phyloP scores from a whole-genome alignment of 2,329 filamentous ascomycete genomes.

The Aspergillus vadensis region DNA sequence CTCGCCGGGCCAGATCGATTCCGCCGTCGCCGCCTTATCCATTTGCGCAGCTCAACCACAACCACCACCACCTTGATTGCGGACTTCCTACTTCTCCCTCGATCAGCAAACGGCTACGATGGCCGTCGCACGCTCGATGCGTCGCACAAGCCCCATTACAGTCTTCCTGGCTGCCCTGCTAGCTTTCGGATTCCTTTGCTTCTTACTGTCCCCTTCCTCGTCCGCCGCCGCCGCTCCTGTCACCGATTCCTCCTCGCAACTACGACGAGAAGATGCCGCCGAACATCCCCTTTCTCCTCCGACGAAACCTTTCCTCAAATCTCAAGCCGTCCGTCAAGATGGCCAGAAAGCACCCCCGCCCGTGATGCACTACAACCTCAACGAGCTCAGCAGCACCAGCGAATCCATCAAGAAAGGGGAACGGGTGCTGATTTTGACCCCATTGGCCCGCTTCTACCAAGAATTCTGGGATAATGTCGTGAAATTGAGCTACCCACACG shows the following conservation, averaged over 20 bases:
- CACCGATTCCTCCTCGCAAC: slow-evolving; percentile 49
- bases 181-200: slow-evolving; percentile 67
- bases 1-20: slow-evolving; percentile 1
- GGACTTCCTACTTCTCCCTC: slow-evolving; percentile 6
- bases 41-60: slow-evolving; percentile 11
- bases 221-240: slow-evolving; percentile 51
- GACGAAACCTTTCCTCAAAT: slow-evolving; percentile 72
- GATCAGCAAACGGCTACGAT: slow-evolving; percentile 43
- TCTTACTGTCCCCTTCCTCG: slow-evolving; percentile 52
- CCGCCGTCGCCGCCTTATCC: background rate
- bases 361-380: slow-evolving; percentile 90
- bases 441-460: slow-evolving; percentile 89
- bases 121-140: slow-evolving; percentile 67
- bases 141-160: slow-evolving; percentile 77
- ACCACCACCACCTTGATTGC: slow-evolving; percentile 16
- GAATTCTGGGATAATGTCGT: slow-evolving; percentile 94
- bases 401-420: slow-evolving; percentile 78
- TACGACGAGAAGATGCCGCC: slow-evolving; percentile 60
- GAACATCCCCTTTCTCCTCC: slow-evolving; percentile 72
- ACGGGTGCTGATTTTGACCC: slow-evolving; percentile 86
- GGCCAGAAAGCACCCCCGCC: slow-evolving; percentile 68
- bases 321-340: slow-evolving; percentile 52
- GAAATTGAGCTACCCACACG: slow-evolving; percentile 83
- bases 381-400: slow-evolving; percentile 82
- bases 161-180: slow-evolving; percentile 71